Base-by-base conservation (phyloP, 441 rosid species). In the Erodium trifolium region DNA sequence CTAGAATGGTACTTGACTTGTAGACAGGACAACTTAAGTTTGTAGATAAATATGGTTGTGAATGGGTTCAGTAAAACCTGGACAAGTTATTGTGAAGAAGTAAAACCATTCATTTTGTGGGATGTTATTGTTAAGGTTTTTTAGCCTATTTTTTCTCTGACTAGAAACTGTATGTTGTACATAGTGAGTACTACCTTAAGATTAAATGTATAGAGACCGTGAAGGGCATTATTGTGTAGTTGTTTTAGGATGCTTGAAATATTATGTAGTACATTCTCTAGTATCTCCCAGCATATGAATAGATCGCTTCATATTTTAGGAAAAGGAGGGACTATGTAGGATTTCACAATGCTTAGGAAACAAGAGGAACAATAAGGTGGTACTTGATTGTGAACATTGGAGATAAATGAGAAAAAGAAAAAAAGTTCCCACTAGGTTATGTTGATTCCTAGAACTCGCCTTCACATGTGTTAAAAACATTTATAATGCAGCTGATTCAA, bases 81-180 rank as follows among this genome's bases (percentile, higher is more conserved):
- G 18, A 4, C 8, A 14, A 14, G 60, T 53, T n/a, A 18, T 53
- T 53, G 60, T 51, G 27, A 51, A 51, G 59, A 51, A 51, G 3
- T 51, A 51, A 51, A 51, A n/a, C n/a, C 59, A n/a, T 51, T n/a
- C 59, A 51, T 51, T 51, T 51, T 51, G 18, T 9, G 49, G 49
- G 49, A 43, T 9, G 12, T 43, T 43, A 9, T 43, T 43, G 12
- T 43, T 13, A 43, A 43, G 12, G 45, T 39, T 39, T 9, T 39
- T 39, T 39, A 51, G 59, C 18, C 5, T n/a, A 14, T 51, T 17
- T 13, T 51, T n/a, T 5, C 59, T n/a, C 17, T 13, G 18, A 51
- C 3, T 51, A 51, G 17, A 51, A 51, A 3, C 18, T 51, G 27
- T 23, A 23, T 23, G 27, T 51, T 43, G 8, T 2, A 43, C 11